phyloP scores from a whole-genome alignment of 305 asterid species.

The Plantago rigida region DNA sequence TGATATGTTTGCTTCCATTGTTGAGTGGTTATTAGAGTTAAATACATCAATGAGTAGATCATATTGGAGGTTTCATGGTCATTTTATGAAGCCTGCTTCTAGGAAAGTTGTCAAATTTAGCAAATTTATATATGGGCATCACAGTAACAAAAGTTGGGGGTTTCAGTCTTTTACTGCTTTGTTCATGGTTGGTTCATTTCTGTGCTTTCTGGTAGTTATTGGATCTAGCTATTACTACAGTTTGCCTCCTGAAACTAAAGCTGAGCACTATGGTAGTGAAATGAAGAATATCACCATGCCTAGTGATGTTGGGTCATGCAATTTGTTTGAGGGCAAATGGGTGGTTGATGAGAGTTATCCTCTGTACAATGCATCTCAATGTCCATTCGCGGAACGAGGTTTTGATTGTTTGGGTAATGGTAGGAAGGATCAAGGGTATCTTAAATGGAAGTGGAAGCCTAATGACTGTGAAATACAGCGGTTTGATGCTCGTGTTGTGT shows the following conservation, averaged over 20 bases:
- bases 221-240: constrained; percentile 53
- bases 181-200: constrained; percentile 47
- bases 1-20: constrained; percentile 18
- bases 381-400: constrained; percentile 68
- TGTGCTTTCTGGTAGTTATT: constrained; percentile 53
- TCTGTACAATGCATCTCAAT: constrained; percentile 62
- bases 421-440: constrained; percentile 60
- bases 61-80: constrained; percentile 31
- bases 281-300: constrained; percentile 21
- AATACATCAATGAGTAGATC: constrained; percentile 35
- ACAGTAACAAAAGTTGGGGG: constrained; percentile 37
- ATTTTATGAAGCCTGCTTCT: constrained; percentile 33
- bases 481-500: constrained; percentile 44
- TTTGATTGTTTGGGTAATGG: constrained; percentile 83
- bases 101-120: constrained; percentile 37
- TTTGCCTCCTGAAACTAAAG: constrained; percentile 37
- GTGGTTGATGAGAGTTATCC: constrained; percentile 70
- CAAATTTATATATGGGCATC: constrained; percentile 33
- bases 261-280: constrained; percentile 25
- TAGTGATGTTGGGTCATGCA: constrained; percentile 35
- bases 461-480: constrained; percentile 51
- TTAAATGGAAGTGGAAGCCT: constrained; percentile 89
- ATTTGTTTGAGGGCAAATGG: constrained; percentile 80
- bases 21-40: constrained; percentile 17
- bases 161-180: constrained; percentile 58